Evolutionary conservation across 2,329 filamentous ascomycete species (phyloP).

Genomic region (Dactylellina leptospora): DNA sequence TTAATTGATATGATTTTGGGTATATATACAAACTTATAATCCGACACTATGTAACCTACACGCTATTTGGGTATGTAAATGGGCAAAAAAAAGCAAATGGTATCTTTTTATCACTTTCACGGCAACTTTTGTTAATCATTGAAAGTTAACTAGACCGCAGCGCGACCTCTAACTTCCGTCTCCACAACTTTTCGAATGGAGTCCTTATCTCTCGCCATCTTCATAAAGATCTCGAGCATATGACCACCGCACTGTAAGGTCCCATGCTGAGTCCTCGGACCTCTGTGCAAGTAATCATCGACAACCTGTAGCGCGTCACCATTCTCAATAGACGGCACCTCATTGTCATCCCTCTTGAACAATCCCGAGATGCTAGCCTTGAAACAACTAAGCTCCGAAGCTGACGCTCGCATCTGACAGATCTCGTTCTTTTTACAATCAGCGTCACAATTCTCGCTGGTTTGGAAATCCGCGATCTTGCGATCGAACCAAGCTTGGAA

Average conservation of each 20-base stretch:
- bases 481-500: constrained; percentile 65
- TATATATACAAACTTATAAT: too few species aligned
- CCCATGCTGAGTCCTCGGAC: constrained; percentile 43
- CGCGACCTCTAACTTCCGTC: constrained; percentile 20
- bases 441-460: constrained; percentile 61
- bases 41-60: too few species aligned
- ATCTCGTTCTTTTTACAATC: constrained; percentile 64
- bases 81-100: constrained; percentile 36
- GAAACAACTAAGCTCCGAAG: constrained; percentile 67
- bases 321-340: constrained; percentile 8
- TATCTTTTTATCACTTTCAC: too few species aligned
- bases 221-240: constrained; percentile 42
- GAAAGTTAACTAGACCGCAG: constrained; percentile 1
- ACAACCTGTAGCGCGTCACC: constrained; percentile 34
- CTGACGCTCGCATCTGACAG: constrained; percentile 66
- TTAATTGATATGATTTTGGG: too few species aligned
- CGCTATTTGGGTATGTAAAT: too few species aligned
- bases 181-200: constrained; percentile 44
- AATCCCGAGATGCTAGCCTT: constrained; percentile 18
- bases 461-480: constrained; percentile 64
- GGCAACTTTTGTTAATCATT: too few species aligned
- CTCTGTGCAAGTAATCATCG: constrained; percentile 39
- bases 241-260: constrained; percentile 45
- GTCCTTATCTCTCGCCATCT: constrained; percentile 43
- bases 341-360: constrained; percentile 21